Evolutionary conservation across 2,329 filamentous ascomycete genomes (phyloP), one percentile per base, ranked within the genome.

Genomic region (Fusarium lyarnte): DNA sequence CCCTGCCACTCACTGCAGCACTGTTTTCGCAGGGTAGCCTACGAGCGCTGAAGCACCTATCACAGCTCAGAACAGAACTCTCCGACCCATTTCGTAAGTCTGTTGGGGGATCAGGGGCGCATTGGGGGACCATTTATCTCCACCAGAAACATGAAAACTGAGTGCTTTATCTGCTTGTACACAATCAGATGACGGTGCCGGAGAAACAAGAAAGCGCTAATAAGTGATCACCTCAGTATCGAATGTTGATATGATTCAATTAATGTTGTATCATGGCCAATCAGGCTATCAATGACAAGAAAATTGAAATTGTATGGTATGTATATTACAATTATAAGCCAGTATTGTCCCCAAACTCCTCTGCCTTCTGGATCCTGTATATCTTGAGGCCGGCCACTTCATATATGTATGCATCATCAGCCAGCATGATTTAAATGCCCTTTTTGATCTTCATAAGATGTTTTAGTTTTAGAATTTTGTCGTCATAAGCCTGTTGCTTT

Each of bases 241-340:
- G 6, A 38, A 49, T 14, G n/a, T 29, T 63, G 39, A n/a, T n/a
- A 33, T 46, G 38, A 38, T 55, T 31, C 25, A 58, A 49, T 60
- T 54, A 41, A 45, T 58, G 42, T n/a, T 17, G 31, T 23, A 45
- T 43, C 35, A 42, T 38, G 41, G 38, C 23, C 23, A 19, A 31
- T 39, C 33, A 41, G 62, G n/a, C 42, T 38, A 38, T 71, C 33
- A 58, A 51, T 38, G 54, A 70, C 42, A 57, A 55, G 57, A 60
- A 54, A 21, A n/a, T 58, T 58, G 36, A 58, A 64, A 63, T 65
- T 58, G 54, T 72, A 53, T 60, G 66, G 54, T 70, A 74, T 63
- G 63, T 70, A 70, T 76, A 77, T 77, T 77, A 77, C 73, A 76
- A 77, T 77, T 77, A 77, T 76, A 77, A 74, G 58, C 72, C 65